Percentiles rank a stretch among this genome's conserved stretches.
phyloP scores from a whole-genome alignment of 2,329 filamentous ascomycete species.

The Neopestalotiopsis sp. region DNA sequence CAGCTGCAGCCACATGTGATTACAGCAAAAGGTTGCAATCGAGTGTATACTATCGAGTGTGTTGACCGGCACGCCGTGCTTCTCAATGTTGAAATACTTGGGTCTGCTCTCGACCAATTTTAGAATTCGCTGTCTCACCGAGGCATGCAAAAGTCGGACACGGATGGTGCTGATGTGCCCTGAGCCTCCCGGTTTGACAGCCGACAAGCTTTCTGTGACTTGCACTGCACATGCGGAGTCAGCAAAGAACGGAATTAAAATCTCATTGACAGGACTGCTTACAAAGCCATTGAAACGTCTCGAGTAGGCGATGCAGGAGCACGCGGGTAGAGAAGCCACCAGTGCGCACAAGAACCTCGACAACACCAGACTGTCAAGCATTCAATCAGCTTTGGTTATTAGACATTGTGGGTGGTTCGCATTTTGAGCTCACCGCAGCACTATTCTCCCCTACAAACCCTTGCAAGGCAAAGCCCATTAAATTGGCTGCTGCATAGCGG shows the following conservation, averaged over 20 bases:
- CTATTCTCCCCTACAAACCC: slow-evolving; percentile 42
- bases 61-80: slow-evolving; percentile 67
- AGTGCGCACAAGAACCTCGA: slow-evolving; percentile 69
- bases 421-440: slow-evolving; percentile 45
- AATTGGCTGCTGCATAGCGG: slow-evolving; percentile 64
- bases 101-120: slow-evolving; percentile 57
- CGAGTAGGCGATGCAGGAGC: slow-evolving; percentile 60
- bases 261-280: background rate
- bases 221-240: slow-evolving; percentile 44
- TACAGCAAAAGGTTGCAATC: slow-evolving; percentile 66
- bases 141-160: slow-evolving; percentile 69
- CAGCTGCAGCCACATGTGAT: slow-evolving; percentile 65
- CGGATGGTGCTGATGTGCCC: slow-evolving; percentile 66
- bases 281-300: slow-evolving; percentile 41
- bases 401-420: background rate
- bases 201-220: slow-evolving; percentile 61
- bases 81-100: slow-evolving; percentile 63
- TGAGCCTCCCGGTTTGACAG: slow-evolving; percentile 65
- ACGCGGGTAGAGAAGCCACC: slow-evolving; percentile 69
- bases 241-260: background rate
- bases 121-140: slow-evolving; percentile 67
- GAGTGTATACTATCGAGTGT: slow-evolving; percentile 69
- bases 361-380: slow-evolving; percentile 50
- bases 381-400: background rate
- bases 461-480: slow-evolving; percentile 53